Evolutionary conservation across 148 eudicot genomes (phyloP).

Genomic region (Cornus controversa): DNA sequence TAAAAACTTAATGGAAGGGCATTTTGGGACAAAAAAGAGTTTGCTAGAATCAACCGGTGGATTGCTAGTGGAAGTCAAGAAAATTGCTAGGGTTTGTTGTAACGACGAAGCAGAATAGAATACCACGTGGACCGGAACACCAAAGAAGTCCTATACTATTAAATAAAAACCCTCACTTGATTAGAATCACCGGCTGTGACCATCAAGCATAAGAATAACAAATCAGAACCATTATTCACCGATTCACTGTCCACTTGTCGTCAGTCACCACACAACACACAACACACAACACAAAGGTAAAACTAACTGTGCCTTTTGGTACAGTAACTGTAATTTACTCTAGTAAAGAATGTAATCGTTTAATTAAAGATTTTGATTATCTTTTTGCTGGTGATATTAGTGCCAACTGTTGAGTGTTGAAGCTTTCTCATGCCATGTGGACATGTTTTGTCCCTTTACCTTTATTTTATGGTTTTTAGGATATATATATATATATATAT

Average conservation of each 20-base stretch:
- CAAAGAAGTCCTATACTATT: background rate
- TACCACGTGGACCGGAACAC: background rate
- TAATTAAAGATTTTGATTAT: background rate
- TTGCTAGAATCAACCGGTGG: no score
- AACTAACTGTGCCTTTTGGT: no score
- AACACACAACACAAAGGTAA: no score
- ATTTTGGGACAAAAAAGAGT: background rate
- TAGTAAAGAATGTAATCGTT: background rate
- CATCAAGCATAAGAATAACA: background rate
- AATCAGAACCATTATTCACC: background rate
- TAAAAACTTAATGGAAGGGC: background rate
- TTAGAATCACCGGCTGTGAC: background rate
- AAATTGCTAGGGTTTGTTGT: slow-evolving; percentile 21
- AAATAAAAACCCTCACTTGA: background rate
- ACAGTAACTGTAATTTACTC: background rate
- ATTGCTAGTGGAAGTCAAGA: slow-evolving; percentile 36
- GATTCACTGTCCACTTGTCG: background rate
- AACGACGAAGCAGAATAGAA: slow-evolving; percentile 16
- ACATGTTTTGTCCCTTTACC: background rate
- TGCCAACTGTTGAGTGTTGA: background rate
- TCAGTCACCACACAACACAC: no score
- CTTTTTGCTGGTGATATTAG: background rate
- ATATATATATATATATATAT: no score
- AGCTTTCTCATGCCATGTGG: background rate
- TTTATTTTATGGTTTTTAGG: no score